Conservation (phyloP, 2,329 filamentous ascomycete genomes). For the Colletotrichum sp. region DNA sequence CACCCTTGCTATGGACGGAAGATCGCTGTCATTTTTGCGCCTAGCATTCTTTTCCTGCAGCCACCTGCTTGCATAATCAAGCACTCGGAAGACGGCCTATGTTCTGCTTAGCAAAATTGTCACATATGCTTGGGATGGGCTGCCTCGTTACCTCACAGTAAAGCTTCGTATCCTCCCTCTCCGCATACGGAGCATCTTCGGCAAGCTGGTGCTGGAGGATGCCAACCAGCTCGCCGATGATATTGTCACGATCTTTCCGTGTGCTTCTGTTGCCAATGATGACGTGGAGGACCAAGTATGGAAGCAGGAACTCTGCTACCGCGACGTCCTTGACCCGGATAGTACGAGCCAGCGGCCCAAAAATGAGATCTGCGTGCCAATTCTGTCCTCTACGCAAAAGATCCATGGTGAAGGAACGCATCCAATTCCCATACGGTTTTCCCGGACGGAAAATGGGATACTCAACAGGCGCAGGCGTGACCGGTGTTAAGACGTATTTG, state of each 20-base stretch:
- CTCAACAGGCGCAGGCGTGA: constrained; percentile 57
- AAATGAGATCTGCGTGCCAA: constrained; percentile 76
- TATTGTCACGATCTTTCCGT: constrained; percentile 65
- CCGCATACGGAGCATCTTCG: constrained; percentile 58
- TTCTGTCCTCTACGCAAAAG: constrained; percentile 81
- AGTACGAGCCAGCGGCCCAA: constrained; percentile 80
- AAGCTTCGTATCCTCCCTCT: constrained; percentile 78
- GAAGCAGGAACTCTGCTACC: constrained; percentile 86
- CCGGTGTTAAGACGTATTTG: constrained; percentile 75
- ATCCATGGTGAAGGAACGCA: constrained; percentile 81
- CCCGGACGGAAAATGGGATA: constrained; percentile 82
- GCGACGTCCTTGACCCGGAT: constrained; percentile 86
- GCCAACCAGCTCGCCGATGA: constrained; percentile 75
- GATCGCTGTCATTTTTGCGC: constrained; percentile 39
- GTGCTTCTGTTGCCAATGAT: constrained; percentile 72
- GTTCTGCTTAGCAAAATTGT: background rate
- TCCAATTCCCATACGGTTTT: constrained; percentile 79
- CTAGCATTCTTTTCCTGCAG: constrained; percentile 73
- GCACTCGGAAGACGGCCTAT: constrained; percentile 84
- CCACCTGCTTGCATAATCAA: constrained; percentile 94
- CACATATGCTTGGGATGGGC: constrained; percentile 23
- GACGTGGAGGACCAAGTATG: constrained; percentile 84
- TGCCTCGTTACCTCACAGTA: constrained; percentile 78
- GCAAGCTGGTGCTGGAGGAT: constrained; percentile 70
- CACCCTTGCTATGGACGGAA: constrained; percentile 54